phyloP scores from a whole-genome alignment of 345 rosid species.

The Gossypium sturtianum region DNA sequence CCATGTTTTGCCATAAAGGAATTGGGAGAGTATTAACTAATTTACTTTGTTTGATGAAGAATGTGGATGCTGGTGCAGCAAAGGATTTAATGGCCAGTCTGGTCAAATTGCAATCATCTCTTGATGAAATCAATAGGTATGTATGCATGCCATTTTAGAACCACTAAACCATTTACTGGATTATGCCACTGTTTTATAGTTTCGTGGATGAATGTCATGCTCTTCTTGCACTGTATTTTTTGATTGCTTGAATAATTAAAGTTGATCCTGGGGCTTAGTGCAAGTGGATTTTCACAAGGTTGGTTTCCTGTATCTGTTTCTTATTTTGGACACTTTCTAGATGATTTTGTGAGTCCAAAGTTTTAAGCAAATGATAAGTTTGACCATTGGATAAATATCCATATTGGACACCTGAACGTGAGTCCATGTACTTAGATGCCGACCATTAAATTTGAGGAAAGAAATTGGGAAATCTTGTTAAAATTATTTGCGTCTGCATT shows the following conservation, averaged over 20 bases:
- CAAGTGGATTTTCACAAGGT: too few species aligned
- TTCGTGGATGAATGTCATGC: too few species aligned
- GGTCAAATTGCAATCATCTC: slow-evolving; percentile 74
- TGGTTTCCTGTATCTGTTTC: too few species aligned
- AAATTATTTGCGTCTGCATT: neutral
- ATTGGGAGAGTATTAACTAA: slow-evolving; percentile 15
- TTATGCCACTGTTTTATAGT: neutral
- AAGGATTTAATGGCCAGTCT: slow-evolving; percentile 84
- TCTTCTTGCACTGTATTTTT: too few species aligned
- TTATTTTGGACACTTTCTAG: too few species aligned
- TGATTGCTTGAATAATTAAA: too few species aligned
- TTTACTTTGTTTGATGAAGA: slow-evolving; percentile 45
- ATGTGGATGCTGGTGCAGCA: slow-evolving; percentile 90
- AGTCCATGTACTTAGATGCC: neutral
- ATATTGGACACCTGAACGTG: too few species aligned
- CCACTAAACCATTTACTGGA: neutral
- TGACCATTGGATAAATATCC: too few species aligned
- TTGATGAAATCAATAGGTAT: slow-evolving; percentile 75
- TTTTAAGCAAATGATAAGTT: too few species aligned
- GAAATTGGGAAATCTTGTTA: neutral
- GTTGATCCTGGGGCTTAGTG: too few species aligned
- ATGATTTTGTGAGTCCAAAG: too few species aligned
- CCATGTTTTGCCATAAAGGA: slow-evolving; percentile 1
- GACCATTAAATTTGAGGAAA: neutral
- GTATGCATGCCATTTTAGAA: slow-evolving; percentile 14